Percentiles rank a stretch among this genome's conserved stretches.
These are phyloP conservation scores for Calonectria henricotiae DNA, from an alignment of 2,329 filamentous ascomycete species.

Conservation along the genomic window DNA sequence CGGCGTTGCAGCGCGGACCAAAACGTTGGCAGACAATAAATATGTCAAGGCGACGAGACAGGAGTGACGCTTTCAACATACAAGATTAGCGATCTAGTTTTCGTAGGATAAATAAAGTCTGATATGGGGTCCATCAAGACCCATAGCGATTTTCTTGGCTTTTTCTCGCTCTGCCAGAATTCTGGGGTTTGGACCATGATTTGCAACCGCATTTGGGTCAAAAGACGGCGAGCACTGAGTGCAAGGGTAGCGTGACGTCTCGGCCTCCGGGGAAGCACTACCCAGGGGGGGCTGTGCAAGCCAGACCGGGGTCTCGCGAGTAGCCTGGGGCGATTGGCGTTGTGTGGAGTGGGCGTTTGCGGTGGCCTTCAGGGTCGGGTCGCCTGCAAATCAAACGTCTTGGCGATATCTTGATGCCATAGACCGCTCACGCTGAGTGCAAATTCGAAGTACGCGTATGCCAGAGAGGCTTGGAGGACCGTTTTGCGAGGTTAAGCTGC, in stretches of 20 bases:
- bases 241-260: constrained; percentile 32
- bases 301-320: constrained; percentile 15
- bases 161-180: constrained; percentile 14
- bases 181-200: constrained; percentile 8
- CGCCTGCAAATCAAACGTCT: constrained; percentile 33
- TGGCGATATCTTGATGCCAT: constrained; percentile 2
- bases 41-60: background rate
- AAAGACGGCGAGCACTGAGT: constrained; percentile 15
- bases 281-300: constrained; percentile 40
- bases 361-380: background rate
- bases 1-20: background rate
- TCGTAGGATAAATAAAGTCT: constrained; percentile 15
- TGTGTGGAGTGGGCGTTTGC: constrained; percentile 16
- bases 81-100: background rate
- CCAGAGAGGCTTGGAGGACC: background rate
- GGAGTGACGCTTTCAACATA: background rate
- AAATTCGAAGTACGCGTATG: constrained; percentile 22
- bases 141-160: constrained; percentile 25
- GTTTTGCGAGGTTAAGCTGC: background rate
- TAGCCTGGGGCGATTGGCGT: constrained; percentile 8
- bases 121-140: constrained; percentile 2
- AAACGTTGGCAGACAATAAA: background rate
- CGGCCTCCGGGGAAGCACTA: constrained; percentile 34
- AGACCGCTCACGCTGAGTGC: background rate
- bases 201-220: background rate